These are phyloP conservation scores for Psidium friedrichsthalianum DNA, from an alignment of 345 rosid species.

Conservation along the genomic window DNA sequence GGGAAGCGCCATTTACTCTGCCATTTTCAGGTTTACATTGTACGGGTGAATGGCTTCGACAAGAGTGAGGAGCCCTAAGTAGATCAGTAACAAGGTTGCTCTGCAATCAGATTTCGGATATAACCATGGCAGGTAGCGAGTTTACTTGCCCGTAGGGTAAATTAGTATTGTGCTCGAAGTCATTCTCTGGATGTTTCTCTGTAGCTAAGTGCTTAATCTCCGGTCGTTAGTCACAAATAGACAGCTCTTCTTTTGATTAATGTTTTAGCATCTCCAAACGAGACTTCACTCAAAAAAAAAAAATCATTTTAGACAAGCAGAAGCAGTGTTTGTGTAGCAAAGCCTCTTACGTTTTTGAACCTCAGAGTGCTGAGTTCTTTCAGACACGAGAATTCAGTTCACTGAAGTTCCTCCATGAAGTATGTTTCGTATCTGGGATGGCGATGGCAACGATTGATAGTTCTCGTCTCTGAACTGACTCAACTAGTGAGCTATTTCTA, in stretches of 20 bases:
- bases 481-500: not conserved
- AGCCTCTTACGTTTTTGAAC: not conserved
- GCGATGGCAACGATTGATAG: not conserved
- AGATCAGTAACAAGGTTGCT: not conserved
- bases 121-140: not conserved
- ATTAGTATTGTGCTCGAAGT: not conserved
- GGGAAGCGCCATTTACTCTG: not conserved
- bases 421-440: not conserved
- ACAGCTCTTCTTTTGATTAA: not conserved
- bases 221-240: not conserved
- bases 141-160: not conserved
- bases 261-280: not conserved
- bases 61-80: not conserved
- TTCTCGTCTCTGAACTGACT: not conserved
- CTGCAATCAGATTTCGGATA: not conserved
- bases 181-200: not conserved
- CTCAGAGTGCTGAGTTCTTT: not conserved
- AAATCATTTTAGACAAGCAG: too few species aligned
- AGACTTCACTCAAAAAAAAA: not conserved
- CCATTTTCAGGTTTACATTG: constrained; percentile 24
- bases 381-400: not conserved
- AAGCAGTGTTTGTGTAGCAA: too few species aligned
- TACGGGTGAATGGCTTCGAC: constrained; percentile 22
- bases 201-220: not conserved
- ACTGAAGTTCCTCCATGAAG: not conserved